Evolutionary conservation across 768 basidiomycete species (phyloP).

Genomic region (Ramaria sp.): DNA sequence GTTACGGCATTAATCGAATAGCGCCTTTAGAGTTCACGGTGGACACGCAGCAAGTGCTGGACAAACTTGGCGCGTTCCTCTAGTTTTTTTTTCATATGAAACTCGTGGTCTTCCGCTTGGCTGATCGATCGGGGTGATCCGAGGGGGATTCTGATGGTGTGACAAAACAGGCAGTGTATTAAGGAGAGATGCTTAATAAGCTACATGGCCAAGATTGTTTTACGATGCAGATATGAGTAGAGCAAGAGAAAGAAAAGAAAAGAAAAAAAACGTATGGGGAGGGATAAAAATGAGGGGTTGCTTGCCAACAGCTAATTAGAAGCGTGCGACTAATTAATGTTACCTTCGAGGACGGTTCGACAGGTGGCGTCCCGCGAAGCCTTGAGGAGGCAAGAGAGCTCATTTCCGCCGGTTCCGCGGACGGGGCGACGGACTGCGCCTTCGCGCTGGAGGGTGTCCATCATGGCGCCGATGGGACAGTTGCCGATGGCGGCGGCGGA

Average conservation of each 20-base stretch:
- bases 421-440: conserved; percentile 35
- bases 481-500: conserved; percentile 34
- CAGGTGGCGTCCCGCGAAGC: conserved; percentile 81
- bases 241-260: neutral
- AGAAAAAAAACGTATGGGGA: neutral
- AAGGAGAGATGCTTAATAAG: neutral
- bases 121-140: no score
- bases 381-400: conserved; percentile 73
- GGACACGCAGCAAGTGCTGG: conserved; percentile 1
- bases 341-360: conserved; percentile 42
- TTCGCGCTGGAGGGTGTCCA: conserved; percentile 32
- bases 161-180: neutral
- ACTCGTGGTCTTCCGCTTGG: no score
- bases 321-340: conserved; percentile 9
- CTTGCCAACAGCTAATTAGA: neutral
- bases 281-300: neutral
- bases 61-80: conserved; percentile 2
- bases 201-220: neutral
- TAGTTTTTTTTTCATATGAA: neutral
- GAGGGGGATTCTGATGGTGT: neutral
- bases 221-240: neutral
- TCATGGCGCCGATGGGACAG: conserved; percentile 47
- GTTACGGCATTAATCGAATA: conserved; percentile 72
- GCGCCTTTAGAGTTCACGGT: conserved; percentile 40
- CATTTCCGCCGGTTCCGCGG: conserved; percentile 86